Base-by-base conservation (phyloP, 2,329 filamentous ascomycete species). In the Cordyceps tenuipes region DNA sequence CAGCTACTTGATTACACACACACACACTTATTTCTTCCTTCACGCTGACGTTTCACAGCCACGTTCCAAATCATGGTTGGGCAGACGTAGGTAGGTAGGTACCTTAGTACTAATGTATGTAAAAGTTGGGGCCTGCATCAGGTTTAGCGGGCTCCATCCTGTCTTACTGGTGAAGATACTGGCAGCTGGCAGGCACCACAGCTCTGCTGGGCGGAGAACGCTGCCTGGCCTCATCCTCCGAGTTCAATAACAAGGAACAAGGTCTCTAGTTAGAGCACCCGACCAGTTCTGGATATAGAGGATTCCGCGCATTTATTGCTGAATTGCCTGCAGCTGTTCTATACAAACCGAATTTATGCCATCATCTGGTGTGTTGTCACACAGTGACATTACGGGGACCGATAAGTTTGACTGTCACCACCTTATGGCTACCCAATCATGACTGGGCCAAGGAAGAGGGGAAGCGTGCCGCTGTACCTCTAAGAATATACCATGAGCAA, bases 391-490 rank as follows among this genome's bases (percentile, higher is more conserved):
- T 17, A 46, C 43, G n/a, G 9, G 13, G 5, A 43, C n/a, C 13
- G 6, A 15, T 43, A 21, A 17, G n/a, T n/a, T 34, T 29, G 4
- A 8, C 6, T 31, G n/a, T n/a, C 41, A 56, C 41, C 53, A 56
- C 41, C 53, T 48, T 12, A 39, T n/a, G 43, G 54, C 54, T 56
- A 43, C 54, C 54, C 54, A 56, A 56, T 56, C 43, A 47, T 19
- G 29, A 12, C 15, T 10, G 44, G 43, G 43, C 29, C 54, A 36
- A 48, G 17, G 19, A 21, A 19, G 54, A 51, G 29, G 43, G 54
- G 23, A 23, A 23, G 19, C 8, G 9, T 29, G 29, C 31, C 3
- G 44, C 31, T 41, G 31, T 53, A 29, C 36, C 23, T n/a, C 15
- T 9, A 10, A 10, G n/a, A 29, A 15, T 10, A 43, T 9, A 2